These are phyloP conservation scores for Paraphoma chrysanthemicola DNA, from an alignment of 2,329 filamentous ascomycete species.

Conservation along the genomic window DNA sequence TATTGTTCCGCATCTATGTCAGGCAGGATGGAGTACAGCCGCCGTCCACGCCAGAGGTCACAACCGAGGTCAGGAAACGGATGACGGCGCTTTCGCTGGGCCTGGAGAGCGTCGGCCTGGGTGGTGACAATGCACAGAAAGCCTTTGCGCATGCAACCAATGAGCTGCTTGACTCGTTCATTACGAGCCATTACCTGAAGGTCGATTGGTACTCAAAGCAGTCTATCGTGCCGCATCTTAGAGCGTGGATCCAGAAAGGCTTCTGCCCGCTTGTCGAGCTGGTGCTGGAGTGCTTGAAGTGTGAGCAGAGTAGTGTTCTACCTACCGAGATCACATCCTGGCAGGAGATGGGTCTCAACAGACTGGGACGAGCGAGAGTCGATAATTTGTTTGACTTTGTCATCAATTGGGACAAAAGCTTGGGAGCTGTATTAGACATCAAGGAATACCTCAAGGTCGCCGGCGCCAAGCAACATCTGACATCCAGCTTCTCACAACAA, in stretches of 20 bases:
- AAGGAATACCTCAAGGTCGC: constrained; percentile 72
- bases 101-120: constrained; percentile 70
- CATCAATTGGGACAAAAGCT: constrained; percentile 74
- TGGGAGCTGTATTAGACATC: constrained; percentile 76
- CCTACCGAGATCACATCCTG: constrained; percentile 66
- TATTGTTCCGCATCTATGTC: constrained; percentile 50
- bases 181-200: constrained; percentile 65
- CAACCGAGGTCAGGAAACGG: constrained; percentile 54
- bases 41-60: constrained; percentile 22
- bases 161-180: constrained; percentile 67
- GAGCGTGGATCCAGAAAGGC: constrained; percentile 71
- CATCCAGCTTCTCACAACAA: constrained; percentile 70
- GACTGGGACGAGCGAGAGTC: constrained; percentile 73
- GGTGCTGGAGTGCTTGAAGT: constrained; percentile 57
- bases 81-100: constrained; percentile 65
- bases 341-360: constrained; percentile 72
- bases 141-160: constrained; percentile 77
- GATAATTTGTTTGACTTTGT: constrained; percentile 81
- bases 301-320: constrained; percentile 34
- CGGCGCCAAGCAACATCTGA: constrained; percentile 72
- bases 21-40: constrained; percentile 33
- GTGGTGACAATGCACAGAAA: constrained; percentile 72
- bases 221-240: constrained; percentile 66
- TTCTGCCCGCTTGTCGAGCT: constrained; percentile 71
- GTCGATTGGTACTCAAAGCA: constrained; percentile 65